Evolutionary conservation across 805 yeast genomes (phyloP).

Genomic region (Yueomyces sp.): DNA sequence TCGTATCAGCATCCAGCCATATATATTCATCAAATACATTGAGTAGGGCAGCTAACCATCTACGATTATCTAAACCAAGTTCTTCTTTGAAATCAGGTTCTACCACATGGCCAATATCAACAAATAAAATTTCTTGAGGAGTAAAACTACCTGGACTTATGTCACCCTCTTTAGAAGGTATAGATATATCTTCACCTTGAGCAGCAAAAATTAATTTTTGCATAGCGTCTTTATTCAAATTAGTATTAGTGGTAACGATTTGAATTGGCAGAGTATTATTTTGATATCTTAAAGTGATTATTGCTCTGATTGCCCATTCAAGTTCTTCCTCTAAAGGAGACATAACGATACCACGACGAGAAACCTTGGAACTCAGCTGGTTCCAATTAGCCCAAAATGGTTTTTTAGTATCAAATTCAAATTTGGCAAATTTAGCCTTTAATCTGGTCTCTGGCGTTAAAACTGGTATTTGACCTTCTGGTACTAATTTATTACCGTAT

Average conservation of each 20-base stretch:
- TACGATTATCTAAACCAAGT: constrained; percentile 29
- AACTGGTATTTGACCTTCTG: constrained; percentile 5
- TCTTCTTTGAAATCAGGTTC: constrained; percentile 5
- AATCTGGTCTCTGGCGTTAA: neutral
- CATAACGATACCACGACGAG: constrained; percentile 8
- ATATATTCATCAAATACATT: constrained; percentile 35
- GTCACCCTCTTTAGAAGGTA: neutral
- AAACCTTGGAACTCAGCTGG: constrained; percentile 4
- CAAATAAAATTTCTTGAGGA: constrained; percentile 29
- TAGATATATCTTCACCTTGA: neutral
- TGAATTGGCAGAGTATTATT: constrained; percentile 29
- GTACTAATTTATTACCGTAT: constrained; percentile 2
- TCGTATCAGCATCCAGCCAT: constrained; percentile 39
- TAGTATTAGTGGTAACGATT: constrained; percentile 26
- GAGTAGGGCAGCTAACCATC: constrained; percentile 35
- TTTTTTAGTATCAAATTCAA: constrained; percentile 2
- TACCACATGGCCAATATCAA: constrained; percentile 18
- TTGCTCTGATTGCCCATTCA: constrained; percentile 17
- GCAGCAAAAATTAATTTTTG: constrained; percentile 26
- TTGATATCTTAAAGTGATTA: constrained; percentile 29
- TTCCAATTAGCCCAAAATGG: constrained; percentile 9
- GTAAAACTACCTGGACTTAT: neutral
- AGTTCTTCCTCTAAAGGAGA: constrained; percentile 16
- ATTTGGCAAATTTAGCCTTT: neutral
- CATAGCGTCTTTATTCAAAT: constrained; percentile 21